A percentile compares a stretch with the other conserved stretches of the same genome.
phyloP scores from a whole-genome alignment of 1,284 basidiomycete species.

The Pholiota adiposa region DNA sequence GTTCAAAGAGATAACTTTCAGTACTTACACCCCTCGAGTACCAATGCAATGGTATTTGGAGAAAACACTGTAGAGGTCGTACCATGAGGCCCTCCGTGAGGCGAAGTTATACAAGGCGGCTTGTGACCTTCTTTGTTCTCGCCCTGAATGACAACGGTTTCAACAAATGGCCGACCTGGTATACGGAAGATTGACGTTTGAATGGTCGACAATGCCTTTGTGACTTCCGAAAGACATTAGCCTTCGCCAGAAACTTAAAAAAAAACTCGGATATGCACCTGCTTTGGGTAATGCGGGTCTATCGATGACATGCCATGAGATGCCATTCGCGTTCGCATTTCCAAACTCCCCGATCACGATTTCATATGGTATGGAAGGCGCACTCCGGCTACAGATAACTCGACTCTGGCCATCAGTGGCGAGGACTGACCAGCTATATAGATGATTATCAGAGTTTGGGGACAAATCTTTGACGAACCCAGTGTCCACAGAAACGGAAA shows the following conservation, averaged over 20 bases:
- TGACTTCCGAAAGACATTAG: conserved; percentile 39
- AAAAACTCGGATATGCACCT: conserved; percentile 35
- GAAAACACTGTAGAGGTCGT: conserved; percentile 53
- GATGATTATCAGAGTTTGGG: conserved; percentile 34
- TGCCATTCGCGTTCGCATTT: conserved; percentile 25
- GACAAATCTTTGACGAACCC: conserved; percentile 49
- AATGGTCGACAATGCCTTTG: conserved; percentile 43
- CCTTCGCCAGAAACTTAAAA: not conserved
- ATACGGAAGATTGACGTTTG: conserved; percentile 47
- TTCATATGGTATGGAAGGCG: conserved; percentile 51
- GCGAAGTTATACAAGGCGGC: conserved; percentile 53
- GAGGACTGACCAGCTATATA: conserved; percentile 58
- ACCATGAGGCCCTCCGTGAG: conserved; percentile 74
- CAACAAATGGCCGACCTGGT: conserved; percentile 50
- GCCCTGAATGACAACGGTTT: conserved; percentile 55
- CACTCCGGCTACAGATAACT: conserved; percentile 56
- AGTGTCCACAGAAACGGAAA: conserved; percentile 38
- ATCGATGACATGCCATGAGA: conserved; percentile 47
- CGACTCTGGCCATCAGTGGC: conserved; percentile 50
- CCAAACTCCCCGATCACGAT: conserved; percentile 51
- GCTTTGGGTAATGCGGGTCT: conserved; percentile 41
- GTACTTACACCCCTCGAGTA: conserved; percentile 62
- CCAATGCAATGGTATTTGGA: conserved; percentile 47
- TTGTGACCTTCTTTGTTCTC: conserved; percentile 22
- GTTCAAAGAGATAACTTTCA: not conserved